phyloP scores from a whole-genome alignment of 1,284 basidiomycete species.

The Leccinum holopus region DNA sequence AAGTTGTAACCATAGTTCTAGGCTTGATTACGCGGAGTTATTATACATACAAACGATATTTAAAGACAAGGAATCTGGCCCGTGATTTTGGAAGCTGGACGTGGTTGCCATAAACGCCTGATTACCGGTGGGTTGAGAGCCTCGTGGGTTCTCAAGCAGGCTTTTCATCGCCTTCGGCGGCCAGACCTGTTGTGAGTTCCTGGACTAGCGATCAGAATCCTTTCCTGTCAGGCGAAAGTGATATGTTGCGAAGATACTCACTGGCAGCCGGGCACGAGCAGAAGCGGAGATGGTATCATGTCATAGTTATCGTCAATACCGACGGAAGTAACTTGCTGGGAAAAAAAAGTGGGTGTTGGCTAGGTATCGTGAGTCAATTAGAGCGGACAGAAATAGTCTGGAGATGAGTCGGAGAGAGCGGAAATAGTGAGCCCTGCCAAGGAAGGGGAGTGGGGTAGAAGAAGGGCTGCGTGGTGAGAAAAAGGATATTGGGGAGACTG shows the following conservation, averaged over 20 bases:
- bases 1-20: neutral
- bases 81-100: constrained; percentile 20
- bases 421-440: constrained; percentile 17
- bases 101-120: constrained; percentile 1
- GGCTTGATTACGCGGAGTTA: neutral
- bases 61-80: constrained; percentile 1
- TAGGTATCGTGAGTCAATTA: constrained; percentile 15
- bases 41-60: neutral
- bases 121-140: neutral
- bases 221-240: neutral
- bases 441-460: constrained; percentile 10
- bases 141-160: constrained; percentile 10
- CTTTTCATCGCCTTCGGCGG: constrained; percentile 10
- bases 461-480: constrained; percentile 23
- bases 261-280: neutral
- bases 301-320: neutral
- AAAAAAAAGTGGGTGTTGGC: neutral
- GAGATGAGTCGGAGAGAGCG: constrained; percentile 16
- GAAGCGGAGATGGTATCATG: neutral
- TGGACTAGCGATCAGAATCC: neutral
- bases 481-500: neutral
- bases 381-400: constrained; percentile 10
- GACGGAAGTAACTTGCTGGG: neutral
- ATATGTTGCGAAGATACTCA: neutral
- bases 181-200: constrained; percentile 5